Base-by-base conservation (phyloP, 2,329 filamentous ascomycete species). In the Ophiostoma australiae region DNA sequence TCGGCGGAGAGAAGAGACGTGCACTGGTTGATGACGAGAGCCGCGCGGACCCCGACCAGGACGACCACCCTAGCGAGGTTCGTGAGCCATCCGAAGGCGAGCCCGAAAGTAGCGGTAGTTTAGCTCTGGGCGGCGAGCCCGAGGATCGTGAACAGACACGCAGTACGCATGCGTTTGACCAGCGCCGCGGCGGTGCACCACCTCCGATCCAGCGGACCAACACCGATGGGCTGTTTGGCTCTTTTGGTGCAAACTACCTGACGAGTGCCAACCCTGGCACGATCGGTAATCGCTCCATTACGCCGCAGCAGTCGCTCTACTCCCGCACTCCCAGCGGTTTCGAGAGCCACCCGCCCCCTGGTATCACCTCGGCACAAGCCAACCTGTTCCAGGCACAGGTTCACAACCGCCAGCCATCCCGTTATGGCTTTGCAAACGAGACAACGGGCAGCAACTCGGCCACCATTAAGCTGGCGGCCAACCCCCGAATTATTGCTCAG, bases 41-140 rank as follows among this genome's bases (percentile, higher is more conserved):
- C 5, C 83, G 83, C 31, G 75, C 84, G 15, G 79, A 78, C 23
- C 80, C 78, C 6, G 84, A 86, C 39, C 82, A 82, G 27, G 84
- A 86, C 72, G 83, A 86, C 39, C 80, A 80, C 33, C 48, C 67
- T 7, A 75, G 78, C 1, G 84, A 85, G 33, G 77, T 77, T 2
- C 77, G 78, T 5, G 84, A 84, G 67, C 78, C 81, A 4, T 84
- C 84, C 0, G 93, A 97, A 74, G 92, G 92, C 71, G 90, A 91
- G 71, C 88, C 89, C 1, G 93, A 95, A 79, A 91, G 91, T 75
- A 92, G 91, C 66, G 88, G 88, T 17, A 98, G 94, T 78, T 84
- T 95, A 72, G 94, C 96, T 72, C 85, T 98, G 23, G 94, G 94
- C 71, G 94, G 94, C 63, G 94, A 98, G 78, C 94, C 94, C 0